These are phyloP conservation scores for Aegilops sharonensis DNA, from an alignment of 176 grass and related monocot genomes.

Conservation along the genomic window DNA sequence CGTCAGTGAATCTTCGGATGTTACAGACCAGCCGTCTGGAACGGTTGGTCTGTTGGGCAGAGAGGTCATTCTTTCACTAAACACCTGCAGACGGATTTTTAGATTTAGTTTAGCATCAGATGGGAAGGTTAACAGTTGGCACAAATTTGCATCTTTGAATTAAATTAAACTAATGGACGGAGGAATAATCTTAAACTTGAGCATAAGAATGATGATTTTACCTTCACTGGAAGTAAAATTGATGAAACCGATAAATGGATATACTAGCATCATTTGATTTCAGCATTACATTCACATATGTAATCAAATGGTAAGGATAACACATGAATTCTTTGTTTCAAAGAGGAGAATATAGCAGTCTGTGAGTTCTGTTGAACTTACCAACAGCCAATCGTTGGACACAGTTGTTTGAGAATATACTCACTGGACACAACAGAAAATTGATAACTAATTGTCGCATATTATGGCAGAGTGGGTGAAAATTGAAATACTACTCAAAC, in stretches of 20 bases:
- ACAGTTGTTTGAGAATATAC: not conserved
- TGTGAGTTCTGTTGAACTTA: not conserved
- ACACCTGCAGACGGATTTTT: slow-evolving; percentile 19
- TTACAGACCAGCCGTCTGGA: slow-evolving; percentile 28
- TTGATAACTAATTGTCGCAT: too few relatives aligned
- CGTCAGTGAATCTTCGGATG: slow-evolving; percentile 44
- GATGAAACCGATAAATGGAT: not conserved
- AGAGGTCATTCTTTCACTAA: slow-evolving; percentile 21
- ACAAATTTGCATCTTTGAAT: not conserved
- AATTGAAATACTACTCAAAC: not conserved
- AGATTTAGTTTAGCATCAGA: not conserved
- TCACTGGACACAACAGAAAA: not conserved
- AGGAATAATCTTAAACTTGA: not conserved
- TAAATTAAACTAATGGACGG: not conserved
- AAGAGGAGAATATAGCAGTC: not conserved
- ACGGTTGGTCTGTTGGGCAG: slow-evolving; percentile 18
- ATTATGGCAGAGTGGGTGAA: not conserved
- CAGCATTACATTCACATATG: not conserved
- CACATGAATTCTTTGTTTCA: not conserved
- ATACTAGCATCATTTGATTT: not conserved
- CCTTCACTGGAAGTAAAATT: not conserved
- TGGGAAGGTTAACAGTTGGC: not conserved
- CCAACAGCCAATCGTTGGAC: not conserved
- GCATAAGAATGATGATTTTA: not conserved
- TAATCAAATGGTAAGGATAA: not conserved